Percentiles rank a stretch among this genome's conserved stretches.
Evolutionary conservation across 2,329 filamentous ascomycete species (phyloP).

Genomic region (Neonectria coccinea): DNA sequence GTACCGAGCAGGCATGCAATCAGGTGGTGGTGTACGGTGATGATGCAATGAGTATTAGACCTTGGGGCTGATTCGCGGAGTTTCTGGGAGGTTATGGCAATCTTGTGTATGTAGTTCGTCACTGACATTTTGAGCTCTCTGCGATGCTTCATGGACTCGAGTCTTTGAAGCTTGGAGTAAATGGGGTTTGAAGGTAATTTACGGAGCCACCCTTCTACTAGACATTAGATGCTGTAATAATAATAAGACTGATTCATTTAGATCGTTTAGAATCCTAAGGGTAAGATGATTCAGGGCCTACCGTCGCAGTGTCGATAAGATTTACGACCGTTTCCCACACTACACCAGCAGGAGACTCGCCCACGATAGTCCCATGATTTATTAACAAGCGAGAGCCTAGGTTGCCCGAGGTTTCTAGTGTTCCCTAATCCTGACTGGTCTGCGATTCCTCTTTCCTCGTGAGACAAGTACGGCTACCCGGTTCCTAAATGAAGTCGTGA

Average conservation of each 20-base stretch:
- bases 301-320: no score
- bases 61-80: background rate
- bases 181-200: background rate
- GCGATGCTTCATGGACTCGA: background rate
- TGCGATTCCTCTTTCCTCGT: background rate
- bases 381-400: background rate
- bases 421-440: background rate
- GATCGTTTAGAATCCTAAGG: no score
- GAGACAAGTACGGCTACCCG: background rate
- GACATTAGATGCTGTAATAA: background rate
- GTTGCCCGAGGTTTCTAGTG: background rate
- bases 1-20: background rate
- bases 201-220: background rate
- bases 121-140: background rate
- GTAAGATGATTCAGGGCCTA: background rate
- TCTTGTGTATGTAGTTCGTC: background rate
- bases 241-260: background rate
- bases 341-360: background rate
- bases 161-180: background rate
- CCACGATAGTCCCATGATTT: background rate
- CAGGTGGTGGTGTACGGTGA: background rate
- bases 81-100: no score
- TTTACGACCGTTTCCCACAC: no score
- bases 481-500: background rate
- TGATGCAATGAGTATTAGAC: background rate